phyloP scores from a whole-genome alignment of 2,329 filamentous ascomycete species.

The Botryotinia calthae region DNA sequence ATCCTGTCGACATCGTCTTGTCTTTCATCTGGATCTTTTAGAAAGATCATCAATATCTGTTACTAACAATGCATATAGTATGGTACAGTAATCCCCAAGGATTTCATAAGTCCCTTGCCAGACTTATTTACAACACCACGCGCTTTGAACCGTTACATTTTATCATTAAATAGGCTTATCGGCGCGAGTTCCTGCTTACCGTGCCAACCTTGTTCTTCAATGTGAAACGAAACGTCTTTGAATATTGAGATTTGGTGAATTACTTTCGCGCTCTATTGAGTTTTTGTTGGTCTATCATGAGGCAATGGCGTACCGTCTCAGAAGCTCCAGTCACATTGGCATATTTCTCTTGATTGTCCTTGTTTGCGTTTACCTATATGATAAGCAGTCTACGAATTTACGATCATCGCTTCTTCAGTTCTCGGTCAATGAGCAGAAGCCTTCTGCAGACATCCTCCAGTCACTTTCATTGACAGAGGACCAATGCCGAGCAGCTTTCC shows the following conservation, averaged over 20 bases:
- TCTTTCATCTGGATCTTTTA: background rate
- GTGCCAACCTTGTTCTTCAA: constrained; percentile 9
- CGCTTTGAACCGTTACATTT: background rate
- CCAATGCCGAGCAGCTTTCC: constrained; percentile 47
- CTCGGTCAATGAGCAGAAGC: background rate
- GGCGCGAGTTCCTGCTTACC: constrained; percentile 15
- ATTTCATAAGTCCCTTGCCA: background rate
- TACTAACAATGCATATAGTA: background rate
- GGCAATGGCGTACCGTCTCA: constrained; percentile 9
- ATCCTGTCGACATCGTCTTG: background rate
- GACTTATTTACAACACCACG: background rate
- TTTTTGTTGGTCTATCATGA: background rate
- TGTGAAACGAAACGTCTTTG: constrained; percentile 5
- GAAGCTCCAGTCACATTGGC: background rate
- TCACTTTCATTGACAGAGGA: constrained; percentile 40
- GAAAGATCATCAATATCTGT: background rate
- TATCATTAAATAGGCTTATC: constrained; percentile 11
- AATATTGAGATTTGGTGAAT: background rate
- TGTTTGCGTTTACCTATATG: background rate
- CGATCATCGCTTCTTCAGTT: background rate
- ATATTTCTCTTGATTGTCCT: background rate
- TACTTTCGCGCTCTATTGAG: background rate
- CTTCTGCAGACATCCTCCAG: constrained; percentile 9
- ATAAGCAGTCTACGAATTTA: background rate
- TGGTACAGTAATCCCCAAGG: background rate